phyloP scores from a whole-genome alignment of 129 eudicot species.

The Arctium minus region DNA sequence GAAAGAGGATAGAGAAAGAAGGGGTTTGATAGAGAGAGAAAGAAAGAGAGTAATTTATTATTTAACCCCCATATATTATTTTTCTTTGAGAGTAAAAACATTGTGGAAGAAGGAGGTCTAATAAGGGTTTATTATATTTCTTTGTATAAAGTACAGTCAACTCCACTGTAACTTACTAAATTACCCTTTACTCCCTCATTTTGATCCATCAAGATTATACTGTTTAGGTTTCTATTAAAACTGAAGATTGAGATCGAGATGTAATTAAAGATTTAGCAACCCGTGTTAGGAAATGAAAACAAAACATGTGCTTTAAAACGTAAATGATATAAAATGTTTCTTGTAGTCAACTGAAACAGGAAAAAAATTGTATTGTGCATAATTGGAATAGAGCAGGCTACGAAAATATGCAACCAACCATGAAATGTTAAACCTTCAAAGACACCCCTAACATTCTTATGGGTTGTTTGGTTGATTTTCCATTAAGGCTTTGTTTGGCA shows the following conservation, averaged over 20 bases:
- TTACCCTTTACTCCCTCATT: slow-evolving; percentile 1
- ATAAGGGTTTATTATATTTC: slow-evolving; percentile 9
- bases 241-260: neutral
- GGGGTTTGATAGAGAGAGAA: neutral
- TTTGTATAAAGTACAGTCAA: slow-evolving; percentile 6
- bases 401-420: neutral
- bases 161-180: neutral
- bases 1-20: slow-evolving; percentile 1
- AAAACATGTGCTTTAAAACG: neutral
- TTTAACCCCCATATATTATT: neutral
- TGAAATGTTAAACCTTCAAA: neutral
- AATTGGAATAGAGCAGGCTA: neutral
- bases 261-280: neutral
- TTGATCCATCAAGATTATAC: neutral
- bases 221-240: neutral
- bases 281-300: neutral
- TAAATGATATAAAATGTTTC: neutral
- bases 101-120: neutral
- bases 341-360: neutral
- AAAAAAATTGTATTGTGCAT: no score
- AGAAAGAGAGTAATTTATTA: slow-evolving; percentile 7
- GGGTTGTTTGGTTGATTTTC: no score
- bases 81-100: neutral
- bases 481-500: no score
- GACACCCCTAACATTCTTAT: neutral